Percentiles rank a stretch among this genome's conserved stretches.
Conservation (phyloP, 2,329 filamentous ascomycete genomes). For the Ceratocystis variospora region DNA sequence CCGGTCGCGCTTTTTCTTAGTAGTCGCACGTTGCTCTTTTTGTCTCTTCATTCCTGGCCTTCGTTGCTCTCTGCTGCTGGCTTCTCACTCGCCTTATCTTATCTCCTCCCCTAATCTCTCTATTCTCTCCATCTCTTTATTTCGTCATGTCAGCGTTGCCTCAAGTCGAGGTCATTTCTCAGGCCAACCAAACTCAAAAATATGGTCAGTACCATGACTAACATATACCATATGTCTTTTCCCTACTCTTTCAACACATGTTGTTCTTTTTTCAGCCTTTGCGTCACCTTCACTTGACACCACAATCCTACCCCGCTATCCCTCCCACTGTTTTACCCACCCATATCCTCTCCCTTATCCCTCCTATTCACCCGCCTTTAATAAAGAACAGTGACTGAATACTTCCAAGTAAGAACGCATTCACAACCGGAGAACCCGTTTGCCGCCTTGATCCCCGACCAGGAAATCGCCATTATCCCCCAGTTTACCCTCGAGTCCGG, state of each 20-base stretch:
- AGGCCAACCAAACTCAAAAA: conserved; percentile 12
- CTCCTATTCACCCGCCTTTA: neutral
- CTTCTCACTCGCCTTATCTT: neutral
- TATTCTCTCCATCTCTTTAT: neutral
- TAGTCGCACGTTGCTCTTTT: neutral
- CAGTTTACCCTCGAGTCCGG: conserved; percentile 89
- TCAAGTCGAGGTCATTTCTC: conserved; percentile 5
- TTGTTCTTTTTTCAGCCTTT: neutral
- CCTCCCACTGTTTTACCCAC: neutral
- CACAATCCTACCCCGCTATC: too few species aligned
- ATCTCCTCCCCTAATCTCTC: neutral
- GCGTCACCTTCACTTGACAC: too few species aligned
- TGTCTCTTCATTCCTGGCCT: neutral
- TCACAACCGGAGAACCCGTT: conserved; percentile 87
- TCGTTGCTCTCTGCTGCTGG: neutral
- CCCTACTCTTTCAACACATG: neutral
- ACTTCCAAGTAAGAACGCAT: conserved; percentile 48
- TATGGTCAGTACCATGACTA: conserved; percentile 22
- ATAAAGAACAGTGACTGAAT: conserved; percentile 43
- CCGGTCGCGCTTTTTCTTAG: too few species aligned
- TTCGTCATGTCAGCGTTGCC: conserved; percentile 9
- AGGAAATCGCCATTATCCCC: conserved; percentile 74
- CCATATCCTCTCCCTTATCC: conserved; percentile 14
- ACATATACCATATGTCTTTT: neutral
- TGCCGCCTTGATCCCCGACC: conserved; percentile 70